Conservation (phyloP, 2,329 filamentous ascomycete species). For the Apiospora kogelbergensis region DNA sequence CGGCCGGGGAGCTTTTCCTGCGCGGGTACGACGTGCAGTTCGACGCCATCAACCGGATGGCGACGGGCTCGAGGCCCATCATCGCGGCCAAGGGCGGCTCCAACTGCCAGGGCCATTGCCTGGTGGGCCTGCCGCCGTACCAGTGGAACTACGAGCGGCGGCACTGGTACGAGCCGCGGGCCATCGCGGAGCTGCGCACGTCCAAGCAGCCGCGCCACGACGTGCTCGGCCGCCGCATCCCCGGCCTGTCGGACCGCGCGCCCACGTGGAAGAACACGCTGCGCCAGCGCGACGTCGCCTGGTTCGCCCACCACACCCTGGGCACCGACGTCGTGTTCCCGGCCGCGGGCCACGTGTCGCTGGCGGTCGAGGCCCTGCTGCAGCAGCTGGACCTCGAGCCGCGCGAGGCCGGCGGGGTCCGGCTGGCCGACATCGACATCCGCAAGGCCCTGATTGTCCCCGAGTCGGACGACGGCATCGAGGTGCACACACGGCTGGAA, state of each 20-base stretch:
- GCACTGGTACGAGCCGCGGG: constrained; percentile 21
- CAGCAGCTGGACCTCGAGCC: constrained; percentile 20
- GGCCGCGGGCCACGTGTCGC: constrained; percentile 34
- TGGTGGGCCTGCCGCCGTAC: constrained; percentile 24
- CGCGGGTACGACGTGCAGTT: constrained; percentile 21
- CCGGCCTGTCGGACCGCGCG: constrained; percentile 14
- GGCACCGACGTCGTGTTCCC: too few relatives aligned
- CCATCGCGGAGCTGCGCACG: constrained; percentile 16
- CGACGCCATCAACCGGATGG: constrained; percentile 17
- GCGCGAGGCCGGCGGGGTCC: constrained; percentile 9
- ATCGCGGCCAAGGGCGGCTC: neutral
- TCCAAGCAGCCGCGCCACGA: constrained; percentile 19
- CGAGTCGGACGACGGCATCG: constrained; percentile 8
- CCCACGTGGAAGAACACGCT: constrained; percentile 36
- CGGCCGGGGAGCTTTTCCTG: constrained; percentile 21
- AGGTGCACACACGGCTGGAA: neutral
- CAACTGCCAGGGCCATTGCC: constrained; percentile 11
- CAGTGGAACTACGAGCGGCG: constrained; percentile 23
- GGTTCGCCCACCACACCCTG: constrained; percentile 40
- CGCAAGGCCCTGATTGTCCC: constrained; percentile 25
- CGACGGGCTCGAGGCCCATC: too few relatives aligned
- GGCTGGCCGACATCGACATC: constrained; percentile 23
- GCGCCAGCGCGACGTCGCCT: constrained; percentile 31
- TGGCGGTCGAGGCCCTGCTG: constrained; percentile 36
- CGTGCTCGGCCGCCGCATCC: constrained; percentile 14